Evolutionary conservation across 495 filamentous ascomycete genomes (phyloP).

Genomic region (Amniculicola lignicola): DNA sequence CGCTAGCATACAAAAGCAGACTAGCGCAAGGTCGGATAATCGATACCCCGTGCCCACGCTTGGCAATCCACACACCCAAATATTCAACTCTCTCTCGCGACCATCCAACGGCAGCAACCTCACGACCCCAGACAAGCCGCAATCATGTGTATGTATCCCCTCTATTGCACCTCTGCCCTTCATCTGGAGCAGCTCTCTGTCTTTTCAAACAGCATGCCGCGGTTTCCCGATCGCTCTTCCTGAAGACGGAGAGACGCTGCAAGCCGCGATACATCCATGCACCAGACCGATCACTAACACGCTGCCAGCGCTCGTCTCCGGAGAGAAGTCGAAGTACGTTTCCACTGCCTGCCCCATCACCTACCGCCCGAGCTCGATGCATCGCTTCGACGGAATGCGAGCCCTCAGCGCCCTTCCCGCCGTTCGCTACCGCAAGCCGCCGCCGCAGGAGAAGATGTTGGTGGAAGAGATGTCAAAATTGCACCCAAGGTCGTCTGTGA

Average conservation of each 20-base stretch:
- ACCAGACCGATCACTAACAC: conserved; percentile 1
- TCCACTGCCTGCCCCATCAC: background rate
- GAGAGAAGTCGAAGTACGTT: conserved; percentile 66
- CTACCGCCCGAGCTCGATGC: too few relatives aligned
- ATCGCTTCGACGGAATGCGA: too few relatives aligned
- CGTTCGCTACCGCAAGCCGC: background rate
- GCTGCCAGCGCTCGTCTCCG: conserved; percentile 52
- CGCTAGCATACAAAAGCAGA: background rate
- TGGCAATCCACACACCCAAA: conserved; percentile 18
- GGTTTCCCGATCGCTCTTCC: too few relatives aligned
- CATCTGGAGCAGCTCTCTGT: too few relatives aligned
- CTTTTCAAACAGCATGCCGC: too few relatives aligned
- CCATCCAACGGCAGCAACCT: conserved; percentile 1
- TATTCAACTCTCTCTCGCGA: conserved; percentile 1
- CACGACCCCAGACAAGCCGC: conserved; percentile 30
- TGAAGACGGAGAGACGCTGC: too few relatives aligned
- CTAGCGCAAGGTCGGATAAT: background rate
- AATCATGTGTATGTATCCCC: conserved; percentile 28
- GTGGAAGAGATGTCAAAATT: background rate
- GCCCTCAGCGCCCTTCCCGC: background rate
- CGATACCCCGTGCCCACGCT: conserved; percentile 26
- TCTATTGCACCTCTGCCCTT: too few relatives aligned
- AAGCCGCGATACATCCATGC: too few relatives aligned
- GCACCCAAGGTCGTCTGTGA: background rate
- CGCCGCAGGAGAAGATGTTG: background rate